Evolutionary conservation across 2,329 filamentous ascomycete species (phyloP).

Genomic region (Botrytis paeoniae): DNA sequence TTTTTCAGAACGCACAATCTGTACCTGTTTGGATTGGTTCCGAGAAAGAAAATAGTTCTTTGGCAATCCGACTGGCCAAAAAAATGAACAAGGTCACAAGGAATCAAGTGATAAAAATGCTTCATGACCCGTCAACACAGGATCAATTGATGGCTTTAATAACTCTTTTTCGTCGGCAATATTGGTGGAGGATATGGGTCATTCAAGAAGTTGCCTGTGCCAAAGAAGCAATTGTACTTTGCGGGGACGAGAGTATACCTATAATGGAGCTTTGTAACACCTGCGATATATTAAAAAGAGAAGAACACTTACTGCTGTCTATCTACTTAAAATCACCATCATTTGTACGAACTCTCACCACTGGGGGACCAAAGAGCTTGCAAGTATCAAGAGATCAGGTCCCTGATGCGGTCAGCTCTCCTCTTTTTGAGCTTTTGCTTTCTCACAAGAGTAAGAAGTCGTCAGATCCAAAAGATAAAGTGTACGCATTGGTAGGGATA

Average conservation of each 20-base stretch:
- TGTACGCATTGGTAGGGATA: constrained; percentile 35
- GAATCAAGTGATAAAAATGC: constrained; percentile 21
- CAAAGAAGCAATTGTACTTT: constrained; percentile 38
- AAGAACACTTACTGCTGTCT: constrained; percentile 22
- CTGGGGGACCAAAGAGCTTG: constrained; percentile 30
- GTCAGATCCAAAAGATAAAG: constrained; percentile 35
- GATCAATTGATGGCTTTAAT: constrained; percentile 37
- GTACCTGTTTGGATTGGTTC: constrained; percentile 31
- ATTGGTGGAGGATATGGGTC: constrained; percentile 44
- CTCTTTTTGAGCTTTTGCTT: constrained; percentile 32
- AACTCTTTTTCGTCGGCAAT: constrained; percentile 40
- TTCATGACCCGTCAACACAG: constrained; percentile 21
- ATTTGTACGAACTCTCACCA: constrained; percentile 25
- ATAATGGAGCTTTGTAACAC: constrained; percentile 40
- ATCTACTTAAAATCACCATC: constrained; percentile 27
- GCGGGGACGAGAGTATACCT: constrained; percentile 38
- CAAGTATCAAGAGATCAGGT: constrained; percentile 29
- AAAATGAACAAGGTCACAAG: constrained; percentile 22
- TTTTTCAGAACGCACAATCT: constrained; percentile 29
- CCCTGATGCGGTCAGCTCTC: constrained; percentile 20
- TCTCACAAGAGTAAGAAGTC: constrained; percentile 35
- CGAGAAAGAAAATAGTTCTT: constrained; percentile 19
- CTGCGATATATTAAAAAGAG: constrained; percentile 26
- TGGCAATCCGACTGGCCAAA: constrained; percentile 26
- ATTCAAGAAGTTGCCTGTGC: constrained; percentile 45